Conservation (phyloP, 371 early-diverging fungal species). For the Mucor velutinosus region DNA sequence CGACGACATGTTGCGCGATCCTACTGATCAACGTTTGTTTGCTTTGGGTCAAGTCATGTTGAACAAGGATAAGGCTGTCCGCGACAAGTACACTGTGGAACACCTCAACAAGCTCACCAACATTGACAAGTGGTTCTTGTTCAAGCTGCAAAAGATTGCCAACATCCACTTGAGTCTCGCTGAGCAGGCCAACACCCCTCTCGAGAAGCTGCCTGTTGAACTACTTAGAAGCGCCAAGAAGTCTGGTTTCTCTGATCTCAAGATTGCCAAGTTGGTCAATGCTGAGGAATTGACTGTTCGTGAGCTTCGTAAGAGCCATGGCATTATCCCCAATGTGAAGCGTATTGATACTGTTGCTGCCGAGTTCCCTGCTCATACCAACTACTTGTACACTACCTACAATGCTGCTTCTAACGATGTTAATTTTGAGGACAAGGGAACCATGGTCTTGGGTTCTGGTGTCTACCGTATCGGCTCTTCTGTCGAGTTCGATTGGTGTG, state of each 20-base stretch:
- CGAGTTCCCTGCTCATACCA: slow-evolving; percentile 91
- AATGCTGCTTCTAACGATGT: slow-evolving; percentile 87
- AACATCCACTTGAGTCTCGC: slow-evolving; percentile 59
- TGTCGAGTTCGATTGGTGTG: slow-evolving; percentile 96
- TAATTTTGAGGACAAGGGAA: slow-evolving; percentile 80
- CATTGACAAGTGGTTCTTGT: slow-evolving; percentile 95
- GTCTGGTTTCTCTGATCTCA: slow-evolving; percentile 85
- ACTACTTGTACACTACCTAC: slow-evolving; percentile 94
- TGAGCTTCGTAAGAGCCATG: slow-evolving; percentile 58
- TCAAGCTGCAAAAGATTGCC: slow-evolving; percentile 89
- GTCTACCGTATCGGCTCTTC: slow-evolving; percentile 94
- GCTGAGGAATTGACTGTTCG: slow-evolving; percentile 70
- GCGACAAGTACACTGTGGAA: slow-evolving; percentile 81
- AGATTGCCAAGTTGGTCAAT: slow-evolving; percentile 71
- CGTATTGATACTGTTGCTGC: slow-evolving; percentile 93
- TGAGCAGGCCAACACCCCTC: slow-evolving; percentile 23
- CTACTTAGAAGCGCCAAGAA: slow-evolving; percentile 78
- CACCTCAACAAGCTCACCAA: slow-evolving; percentile 85
- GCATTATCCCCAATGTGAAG: slow-evolving; percentile 88
- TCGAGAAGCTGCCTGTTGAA: slow-evolving; percentile 52
- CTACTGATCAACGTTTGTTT: slow-evolving; percentile 91
- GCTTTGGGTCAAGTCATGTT: slow-evolving; percentile 90
- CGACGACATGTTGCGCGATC: slow-evolving; percentile 72
- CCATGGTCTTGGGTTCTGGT: slow-evolving; percentile 94
- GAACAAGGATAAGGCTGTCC: slow-evolving; percentile 40